phyloP scores from a whole-genome alignment of 2,329 filamentous ascomycete species.

The Teratosphaeria gauchensis region DNA sequence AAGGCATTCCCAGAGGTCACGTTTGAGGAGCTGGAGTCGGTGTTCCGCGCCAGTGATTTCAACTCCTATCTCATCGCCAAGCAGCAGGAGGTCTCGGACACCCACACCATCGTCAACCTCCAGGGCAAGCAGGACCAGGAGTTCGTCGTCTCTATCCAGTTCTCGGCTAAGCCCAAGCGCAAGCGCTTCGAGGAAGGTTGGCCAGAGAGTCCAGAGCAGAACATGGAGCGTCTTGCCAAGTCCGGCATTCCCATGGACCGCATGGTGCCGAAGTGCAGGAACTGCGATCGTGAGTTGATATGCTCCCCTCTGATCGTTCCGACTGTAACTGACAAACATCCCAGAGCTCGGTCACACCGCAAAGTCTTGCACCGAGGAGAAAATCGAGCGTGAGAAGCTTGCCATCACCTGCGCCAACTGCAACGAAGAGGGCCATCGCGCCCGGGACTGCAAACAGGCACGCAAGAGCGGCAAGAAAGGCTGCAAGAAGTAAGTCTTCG shows the following conservation, averaged over 20 bases:
- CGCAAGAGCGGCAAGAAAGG: conserved; percentile 6
- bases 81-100: conserved; percentile 43
- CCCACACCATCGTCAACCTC: conserved; percentile 62
- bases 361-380: conserved; percentile 41
- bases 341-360: conserved; percentile 40
- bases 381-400: conserved; percentile 28
- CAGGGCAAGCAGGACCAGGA: conserved; percentile 51
- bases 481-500: conserved; percentile 39
- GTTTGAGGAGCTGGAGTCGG: conserved; percentile 51
- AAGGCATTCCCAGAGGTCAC: conserved; percentile 51
- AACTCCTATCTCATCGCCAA: conserved; percentile 54
- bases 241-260: conserved; percentile 43
- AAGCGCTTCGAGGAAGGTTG: conserved; percentile 37
- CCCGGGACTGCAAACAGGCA: conserved; percentile 54
- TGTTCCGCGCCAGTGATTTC: conserved; percentile 47
- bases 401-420: conserved; percentile 45
- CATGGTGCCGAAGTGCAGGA: conserved; percentile 40
- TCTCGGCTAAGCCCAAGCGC: conserved; percentile 37
- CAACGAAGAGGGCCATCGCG: conserved; percentile 44
- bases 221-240: conserved; percentile 41
- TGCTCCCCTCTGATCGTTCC: neutral
- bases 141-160: conserved; percentile 42
- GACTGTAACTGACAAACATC: neutral
- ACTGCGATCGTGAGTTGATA: conserved; percentile 37
- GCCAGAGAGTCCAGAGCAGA: conserved; percentile 41